Evolutionary conservation across 306 rosid species (phyloP).

Genomic region (Cotoneaster glaucophyllus): DNA sequence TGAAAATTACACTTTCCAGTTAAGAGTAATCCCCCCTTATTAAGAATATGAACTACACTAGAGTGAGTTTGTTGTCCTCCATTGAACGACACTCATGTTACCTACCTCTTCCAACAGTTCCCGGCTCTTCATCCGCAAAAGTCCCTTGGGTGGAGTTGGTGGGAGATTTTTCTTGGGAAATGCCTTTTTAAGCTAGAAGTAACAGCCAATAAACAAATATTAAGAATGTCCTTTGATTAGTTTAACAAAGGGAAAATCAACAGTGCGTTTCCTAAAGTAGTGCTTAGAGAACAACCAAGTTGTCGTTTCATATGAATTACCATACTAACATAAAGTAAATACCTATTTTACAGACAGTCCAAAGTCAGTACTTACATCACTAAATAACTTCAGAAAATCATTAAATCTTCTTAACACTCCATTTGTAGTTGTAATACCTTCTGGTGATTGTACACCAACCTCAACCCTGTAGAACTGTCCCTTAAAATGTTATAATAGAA

Average conservation of each 20-base stretch:
- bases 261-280: neutral
- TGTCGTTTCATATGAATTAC: constrained; percentile 2
- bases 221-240: constrained; percentile 17
- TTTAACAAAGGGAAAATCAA: constrained; percentile 9
- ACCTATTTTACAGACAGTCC: neutral
- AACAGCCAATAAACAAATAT: constrained; percentile 12
- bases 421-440: constrained; percentile 57
- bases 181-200: constrained; percentile 64
- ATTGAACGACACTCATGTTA: neutral
- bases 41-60: neutral
- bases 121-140: constrained; percentile 75
- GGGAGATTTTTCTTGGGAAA: constrained; percentile 80
- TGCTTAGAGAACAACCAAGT: neutral
- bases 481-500: constrained; percentile 53
- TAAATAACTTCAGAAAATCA: constrained; percentile 77
- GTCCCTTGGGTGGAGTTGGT: constrained; percentile 91
- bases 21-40: neutral
- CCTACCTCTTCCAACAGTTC: constrained; percentile 90
- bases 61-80: neutral
- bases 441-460: constrained; percentile 90
- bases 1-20: neutral
- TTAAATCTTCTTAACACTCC: constrained; percentile 87
- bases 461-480: constrained; percentile 99
- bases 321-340: neutral
- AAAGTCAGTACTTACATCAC: constrained; percentile 57